A percentile compares a stretch with the other conserved stretches of the same genome.
These are phyloP conservation scores for Ganoderma meredithae DNA, from an alignment of 1,284 basidiomycete species.

Conservation along the genomic window DNA sequence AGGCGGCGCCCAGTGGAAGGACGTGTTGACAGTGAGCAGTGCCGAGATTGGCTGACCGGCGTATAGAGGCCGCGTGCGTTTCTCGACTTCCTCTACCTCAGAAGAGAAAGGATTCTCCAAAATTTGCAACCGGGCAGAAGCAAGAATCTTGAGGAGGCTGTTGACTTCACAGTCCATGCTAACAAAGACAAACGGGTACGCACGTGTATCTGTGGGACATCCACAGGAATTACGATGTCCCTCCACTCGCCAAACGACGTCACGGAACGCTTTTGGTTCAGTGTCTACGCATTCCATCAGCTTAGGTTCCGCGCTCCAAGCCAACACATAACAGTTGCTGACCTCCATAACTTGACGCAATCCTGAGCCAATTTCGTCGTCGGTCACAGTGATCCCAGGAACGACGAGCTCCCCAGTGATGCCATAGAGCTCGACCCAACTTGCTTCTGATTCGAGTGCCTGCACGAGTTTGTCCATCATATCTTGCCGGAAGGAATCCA, in stretches of 20 bases:
- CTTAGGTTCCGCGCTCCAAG: not conserved
- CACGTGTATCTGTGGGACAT: constrained; percentile 82
- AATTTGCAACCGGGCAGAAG: constrained; percentile 68
- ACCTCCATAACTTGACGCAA: constrained; percentile 44
- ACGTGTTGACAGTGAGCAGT: constrained; percentile 67
- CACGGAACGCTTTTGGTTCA: constrained; percentile 50
- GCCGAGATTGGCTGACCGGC: constrained; percentile 82
- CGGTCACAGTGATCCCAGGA: constrained; percentile 49
- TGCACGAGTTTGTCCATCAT: constrained; percentile 60
- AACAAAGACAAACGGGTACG: constrained; percentile 38
- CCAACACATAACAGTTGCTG: constrained; percentile 15
- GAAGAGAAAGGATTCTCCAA: constrained; percentile 44
- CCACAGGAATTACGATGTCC: constrained; percentile 80
- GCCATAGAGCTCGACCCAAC: constrained; percentile 73
- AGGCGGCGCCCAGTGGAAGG: constrained; percentile 75
- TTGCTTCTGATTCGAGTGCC: constrained; percentile 64
- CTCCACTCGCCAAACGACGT: constrained; percentile 56
- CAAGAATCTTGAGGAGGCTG: constrained; percentile 61
- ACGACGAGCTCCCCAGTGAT: constrained; percentile 72
- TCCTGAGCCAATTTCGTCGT: constrained; percentile 46
- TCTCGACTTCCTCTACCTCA: constrained; percentile 26
- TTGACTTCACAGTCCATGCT: constrained; percentile 10
- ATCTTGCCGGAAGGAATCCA: constrained; percentile 43
- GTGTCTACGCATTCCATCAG: constrained; percentile 42
- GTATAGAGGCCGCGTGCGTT: constrained; percentile 57